These are phyloP conservation scores for Smittium culicis DNA, from an alignment of 371 early-diverging fungal genomes.

Conservation along the genomic window DNA sequence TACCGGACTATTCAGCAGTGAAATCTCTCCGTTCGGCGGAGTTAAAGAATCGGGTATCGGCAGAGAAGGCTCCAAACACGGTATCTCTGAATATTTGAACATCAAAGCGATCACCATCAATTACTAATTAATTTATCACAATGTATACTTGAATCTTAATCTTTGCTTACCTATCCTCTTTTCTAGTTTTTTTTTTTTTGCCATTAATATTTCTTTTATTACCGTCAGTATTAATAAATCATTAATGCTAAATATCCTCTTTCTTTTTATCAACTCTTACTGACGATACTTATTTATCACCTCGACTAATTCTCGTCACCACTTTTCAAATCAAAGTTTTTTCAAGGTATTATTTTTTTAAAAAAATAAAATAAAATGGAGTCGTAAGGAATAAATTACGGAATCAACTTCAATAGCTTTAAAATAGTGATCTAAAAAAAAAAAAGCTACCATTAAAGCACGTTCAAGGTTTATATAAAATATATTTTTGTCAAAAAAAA, in stretches of 20 bases:
- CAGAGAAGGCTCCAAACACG: constrained; percentile 61
- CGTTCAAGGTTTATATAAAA: too few relatives aligned
- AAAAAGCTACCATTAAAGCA: too few relatives aligned
- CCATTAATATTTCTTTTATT: neutral
- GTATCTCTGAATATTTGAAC: constrained; percentile 48
- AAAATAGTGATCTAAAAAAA: too few relatives aligned
- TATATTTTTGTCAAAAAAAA: too few relatives aligned
- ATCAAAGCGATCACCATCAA: constrained; percentile 43
- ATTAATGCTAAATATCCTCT: neutral
- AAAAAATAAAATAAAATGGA: too few relatives aligned
- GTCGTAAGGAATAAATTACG: too few relatives aligned
- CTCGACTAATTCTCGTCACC: too few relatives aligned
- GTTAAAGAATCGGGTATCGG: constrained; percentile 70
- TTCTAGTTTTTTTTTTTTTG: constrained; percentile 6
- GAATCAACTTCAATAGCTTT: too few relatives aligned
- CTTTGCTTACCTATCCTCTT: neutral
- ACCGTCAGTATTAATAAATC: neutral
- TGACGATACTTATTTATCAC: too few relatives aligned
- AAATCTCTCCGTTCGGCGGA: constrained; percentile 64
- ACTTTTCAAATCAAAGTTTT: too few relatives aligned
- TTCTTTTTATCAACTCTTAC: too few relatives aligned
- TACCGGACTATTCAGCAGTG: constrained; percentile 46
- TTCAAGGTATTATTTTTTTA: too few relatives aligned
- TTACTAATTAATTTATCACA: constrained; percentile 7
- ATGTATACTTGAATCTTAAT: neutral